Conservation (phyloP, 148 eudicot species). For the Cornus suecica region DNA sequence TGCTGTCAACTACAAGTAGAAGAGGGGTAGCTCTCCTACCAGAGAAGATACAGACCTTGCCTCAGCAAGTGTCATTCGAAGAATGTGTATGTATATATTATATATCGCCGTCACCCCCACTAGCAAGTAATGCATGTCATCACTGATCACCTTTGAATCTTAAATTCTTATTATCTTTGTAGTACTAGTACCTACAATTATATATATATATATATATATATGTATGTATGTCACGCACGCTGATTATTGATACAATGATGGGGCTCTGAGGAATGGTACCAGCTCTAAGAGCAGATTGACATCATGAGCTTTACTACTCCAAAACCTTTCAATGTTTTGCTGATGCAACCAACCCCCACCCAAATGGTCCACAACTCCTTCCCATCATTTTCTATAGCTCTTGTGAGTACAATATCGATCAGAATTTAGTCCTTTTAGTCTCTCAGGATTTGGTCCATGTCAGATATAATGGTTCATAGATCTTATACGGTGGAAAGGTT, state of each 20-base stretch:
- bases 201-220: background rate
- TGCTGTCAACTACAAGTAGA: too few relatives aligned
- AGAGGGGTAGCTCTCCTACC: too few relatives aligned
- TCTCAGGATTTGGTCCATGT: too few relatives aligned
- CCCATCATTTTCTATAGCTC: background rate
- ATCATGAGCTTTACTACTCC: too few relatives aligned
- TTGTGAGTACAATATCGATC: background rate
- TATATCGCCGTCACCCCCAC: background rate
- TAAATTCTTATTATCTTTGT: background rate
- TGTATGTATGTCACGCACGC: background rate
- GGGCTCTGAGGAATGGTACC: conserved; percentile 6
- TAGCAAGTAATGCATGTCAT: background rate
- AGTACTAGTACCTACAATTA: too few relatives aligned
- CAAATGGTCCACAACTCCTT: background rate
- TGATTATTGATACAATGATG: conserved; percentile 14
- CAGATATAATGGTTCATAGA: too few relatives aligned
- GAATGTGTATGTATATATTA: too few relatives aligned
- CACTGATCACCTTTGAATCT: background rate
- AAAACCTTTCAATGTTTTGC: background rate
- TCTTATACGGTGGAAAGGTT: too few relatives aligned
- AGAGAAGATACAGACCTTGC: too few relatives aligned
- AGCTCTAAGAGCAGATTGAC: background rate
- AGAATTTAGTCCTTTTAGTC: too few relatives aligned
- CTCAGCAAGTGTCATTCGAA: too few relatives aligned
- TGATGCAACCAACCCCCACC: background rate